These are phyloP conservation scores for Fusarium sacchari DNA, from an alignment of 2,329 filamentous ascomycete species.

Conservation along the genomic window DNA sequence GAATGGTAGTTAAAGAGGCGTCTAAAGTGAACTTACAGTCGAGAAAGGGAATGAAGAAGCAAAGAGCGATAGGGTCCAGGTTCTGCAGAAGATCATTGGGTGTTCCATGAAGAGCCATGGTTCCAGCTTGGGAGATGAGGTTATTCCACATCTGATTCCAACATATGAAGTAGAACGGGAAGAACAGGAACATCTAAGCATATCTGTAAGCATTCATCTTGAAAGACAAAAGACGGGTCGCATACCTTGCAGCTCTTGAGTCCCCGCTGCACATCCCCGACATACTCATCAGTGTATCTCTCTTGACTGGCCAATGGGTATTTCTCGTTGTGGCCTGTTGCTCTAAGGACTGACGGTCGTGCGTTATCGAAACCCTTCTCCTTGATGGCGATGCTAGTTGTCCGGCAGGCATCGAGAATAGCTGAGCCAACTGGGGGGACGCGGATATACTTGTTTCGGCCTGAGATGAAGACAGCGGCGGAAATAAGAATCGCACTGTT, in stretches of 20 bases:
- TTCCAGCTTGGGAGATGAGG: neutral
- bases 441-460: constrained; percentile 1
- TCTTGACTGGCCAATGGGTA: neutral
- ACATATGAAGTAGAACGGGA: constrained; percentile 10
- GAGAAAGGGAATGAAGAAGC: constrained; percentile 6
- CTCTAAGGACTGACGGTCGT: neutral
- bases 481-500: neutral
- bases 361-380: neutral
- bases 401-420: neutral
- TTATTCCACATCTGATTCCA: constrained; percentile 16
- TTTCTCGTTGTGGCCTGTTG: neutral
- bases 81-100: neutral
- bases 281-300: constrained; percentile 3
- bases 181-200: neutral
- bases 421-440: constrained; percentile 1
- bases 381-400: neutral
- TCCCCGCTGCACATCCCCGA: neutral
- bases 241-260: constrained; percentile 9
- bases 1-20: rapidly evolving
- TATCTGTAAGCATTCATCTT: rapidly evolving
- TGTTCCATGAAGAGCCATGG: constrained; percentile 3
- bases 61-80: neutral
- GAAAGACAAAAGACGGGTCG: rapidly evolving
- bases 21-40: neutral
- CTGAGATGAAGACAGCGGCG: neutral